Conservation (phyloP, 2,329 filamentous ascomycete species). For the Rhexocercosporidium sp. region DNA sequence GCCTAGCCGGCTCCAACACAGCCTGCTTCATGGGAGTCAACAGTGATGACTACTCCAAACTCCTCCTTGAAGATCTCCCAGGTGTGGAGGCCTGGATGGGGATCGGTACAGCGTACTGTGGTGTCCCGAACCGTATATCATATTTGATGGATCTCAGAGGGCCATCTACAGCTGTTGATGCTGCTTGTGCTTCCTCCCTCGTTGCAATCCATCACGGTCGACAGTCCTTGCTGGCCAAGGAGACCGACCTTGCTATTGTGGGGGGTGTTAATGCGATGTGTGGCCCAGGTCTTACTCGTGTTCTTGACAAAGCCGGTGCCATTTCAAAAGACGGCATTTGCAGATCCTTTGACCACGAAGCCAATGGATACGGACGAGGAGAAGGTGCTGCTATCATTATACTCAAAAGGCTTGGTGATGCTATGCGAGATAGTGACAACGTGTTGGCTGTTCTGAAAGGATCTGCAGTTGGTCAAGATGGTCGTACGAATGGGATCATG, state of each 20-base stretch:
- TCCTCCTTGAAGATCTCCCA: not conserved
- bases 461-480: constrained; percentile 58
- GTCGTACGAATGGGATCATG: constrained; percentile 60
- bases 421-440: constrained; percentile 61
- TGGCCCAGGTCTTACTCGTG: constrained; percentile 13
- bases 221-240: constrained; percentile 52
- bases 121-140: constrained; percentile 10
- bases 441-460: constrained; percentile 60
- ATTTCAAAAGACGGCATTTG: constrained; percentile 42
- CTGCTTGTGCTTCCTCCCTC: constrained; percentile 48
- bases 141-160: constrained; percentile 17
- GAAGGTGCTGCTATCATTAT: constrained; percentile 65
- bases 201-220: constrained; percentile 60
- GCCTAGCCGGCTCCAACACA: constrained; percentile 7
- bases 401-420: constrained; percentile 62
- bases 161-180: constrained; percentile 5
- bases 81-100: not conserved
- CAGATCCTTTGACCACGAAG: constrained; percentile 60
- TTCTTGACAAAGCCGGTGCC: constrained; percentile 28
- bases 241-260: constrained; percentile 50
- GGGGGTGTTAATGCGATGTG: constrained; percentile 34
- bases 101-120: constrained; percentile 1
- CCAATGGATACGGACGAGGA: constrained; percentile 67
- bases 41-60: not conserved
- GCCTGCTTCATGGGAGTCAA: constrained; percentile 1